phyloP scores from a whole-genome alignment of 495 filamentous ascomycete species.

The Friedmanniomyces endolithicus region DNA sequence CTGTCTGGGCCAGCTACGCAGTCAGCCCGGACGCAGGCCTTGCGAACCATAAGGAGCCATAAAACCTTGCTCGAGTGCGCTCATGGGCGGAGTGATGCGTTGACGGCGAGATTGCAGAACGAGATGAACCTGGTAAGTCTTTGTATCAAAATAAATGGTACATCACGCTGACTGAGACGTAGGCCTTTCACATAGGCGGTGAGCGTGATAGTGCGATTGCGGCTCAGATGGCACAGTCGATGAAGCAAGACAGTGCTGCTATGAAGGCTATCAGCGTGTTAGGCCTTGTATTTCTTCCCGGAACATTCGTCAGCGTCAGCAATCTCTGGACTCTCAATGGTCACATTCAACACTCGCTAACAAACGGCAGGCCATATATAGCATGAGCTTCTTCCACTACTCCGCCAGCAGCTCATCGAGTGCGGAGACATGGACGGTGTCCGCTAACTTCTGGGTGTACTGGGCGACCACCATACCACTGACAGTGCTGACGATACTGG shows the following conservation, averaged over 20 bases:
- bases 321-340: neutral
- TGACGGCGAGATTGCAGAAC: neutral
- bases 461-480: neutral
- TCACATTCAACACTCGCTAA: neutral
- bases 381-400: neutral
- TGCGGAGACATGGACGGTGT: neutral
- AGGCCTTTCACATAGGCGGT: neutral
- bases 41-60: neutral
- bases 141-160: neutral
- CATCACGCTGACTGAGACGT: neutral
- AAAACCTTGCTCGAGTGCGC: neutral
- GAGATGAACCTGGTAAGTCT: neutral
- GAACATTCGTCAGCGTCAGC: neutral
- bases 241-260: neutral
- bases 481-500: neutral
- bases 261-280: neutral
- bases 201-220: neutral
- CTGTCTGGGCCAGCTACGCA: neutral
- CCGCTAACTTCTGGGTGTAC: neutral
- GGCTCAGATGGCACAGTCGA: neutral
- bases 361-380: neutral
- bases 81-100: neutral
- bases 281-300: neutral
- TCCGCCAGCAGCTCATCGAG: neutral
- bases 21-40: neutral